Evolutionary conservation across 495 filamentous ascomycete genomes (phyloP).

Genomic region (Penicillium steckii): DNA sequence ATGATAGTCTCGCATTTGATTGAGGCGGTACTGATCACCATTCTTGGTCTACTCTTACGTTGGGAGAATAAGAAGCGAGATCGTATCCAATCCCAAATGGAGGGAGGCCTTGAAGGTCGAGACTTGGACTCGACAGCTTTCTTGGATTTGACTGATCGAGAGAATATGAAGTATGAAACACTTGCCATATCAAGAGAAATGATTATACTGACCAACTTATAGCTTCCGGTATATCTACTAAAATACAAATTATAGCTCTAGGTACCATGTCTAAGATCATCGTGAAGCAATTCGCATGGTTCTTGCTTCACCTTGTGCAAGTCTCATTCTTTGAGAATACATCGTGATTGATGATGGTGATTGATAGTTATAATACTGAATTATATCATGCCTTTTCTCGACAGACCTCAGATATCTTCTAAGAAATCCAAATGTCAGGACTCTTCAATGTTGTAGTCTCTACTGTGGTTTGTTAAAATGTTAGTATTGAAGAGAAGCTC

Average conservation of each 20-base stretch:
- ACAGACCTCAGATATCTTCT: too few relatives aligned
- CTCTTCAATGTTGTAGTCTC: too few relatives aligned
- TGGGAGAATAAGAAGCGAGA: slow-evolving; percentile 59
- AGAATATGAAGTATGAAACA: slow-evolving; percentile 53
- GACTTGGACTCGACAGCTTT: slow-evolving; percentile 58
- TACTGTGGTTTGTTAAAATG: too few relatives aligned
- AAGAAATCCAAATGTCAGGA: too few relatives aligned
- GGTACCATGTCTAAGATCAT: too few relatives aligned
- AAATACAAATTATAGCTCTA: not conserved
- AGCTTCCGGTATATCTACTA: slow-evolving; percentile 41
- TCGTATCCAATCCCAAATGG: slow-evolving; percentile 45
- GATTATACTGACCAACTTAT: not conserved
- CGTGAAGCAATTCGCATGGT: too few relatives aligned
- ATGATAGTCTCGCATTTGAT: slow-evolving; percentile 62
- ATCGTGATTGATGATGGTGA: too few relatives aligned
- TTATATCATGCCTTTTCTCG: too few relatives aligned
- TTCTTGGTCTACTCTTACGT: slow-evolving; percentile 47
- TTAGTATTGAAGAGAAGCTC: too few relatives aligned
- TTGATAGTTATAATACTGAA: too few relatives aligned
- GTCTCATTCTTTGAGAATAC: too few relatives aligned
- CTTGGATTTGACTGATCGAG: slow-evolving; percentile 58
- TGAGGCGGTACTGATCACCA: slow-evolving; percentile 47
- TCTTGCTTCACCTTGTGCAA: too few relatives aligned
- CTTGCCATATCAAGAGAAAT: not conserved
- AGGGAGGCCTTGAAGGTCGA: slow-evolving; percentile 46